These are phyloP conservation scores for Xylariaceae sp. DNA, from an alignment of 2,329 filamentous ascomycete genomes.

Conservation along the genomic window DNA sequence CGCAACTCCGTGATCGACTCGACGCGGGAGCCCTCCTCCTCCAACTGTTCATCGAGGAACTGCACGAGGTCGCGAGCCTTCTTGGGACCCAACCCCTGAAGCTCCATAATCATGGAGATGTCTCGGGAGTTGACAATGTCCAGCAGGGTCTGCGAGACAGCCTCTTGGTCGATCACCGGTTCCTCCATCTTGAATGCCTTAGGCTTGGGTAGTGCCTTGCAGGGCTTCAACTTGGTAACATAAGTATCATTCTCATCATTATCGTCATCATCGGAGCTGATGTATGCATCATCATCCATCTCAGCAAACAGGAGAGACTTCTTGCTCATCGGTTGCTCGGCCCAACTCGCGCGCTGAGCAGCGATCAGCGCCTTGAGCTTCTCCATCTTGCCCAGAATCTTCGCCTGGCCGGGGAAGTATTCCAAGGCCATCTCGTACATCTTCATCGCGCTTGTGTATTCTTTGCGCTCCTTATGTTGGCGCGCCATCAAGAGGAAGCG, in stretches of 20 bases:
- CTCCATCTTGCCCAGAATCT: conserved; percentile 66
- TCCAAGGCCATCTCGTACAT: conserved; percentile 83
- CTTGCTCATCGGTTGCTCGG: conserved; percentile 21
- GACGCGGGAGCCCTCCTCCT: conserved; percentile 40
- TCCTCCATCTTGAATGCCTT: conserved; percentile 14
- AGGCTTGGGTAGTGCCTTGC: conserved; percentile 21
- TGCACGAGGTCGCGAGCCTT: conserved; percentile 59
- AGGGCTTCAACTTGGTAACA: conserved; percentile 22
- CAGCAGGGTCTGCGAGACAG: conserved; percentile 52
- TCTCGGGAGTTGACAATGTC: conserved; percentile 71
- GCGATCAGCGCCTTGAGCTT: conserved; percentile 51
- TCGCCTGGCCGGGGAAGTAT: conserved; percentile 80
- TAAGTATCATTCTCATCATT: conserved; percentile 30
- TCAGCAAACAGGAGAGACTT: conserved; percentile 25
- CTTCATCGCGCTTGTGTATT: conserved; percentile 69
- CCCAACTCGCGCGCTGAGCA: conserved; percentile 24
- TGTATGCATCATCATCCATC: conserved; percentile 28
- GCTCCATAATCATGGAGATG: conserved; percentile 55
- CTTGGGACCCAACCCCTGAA: conserved; percentile 68
- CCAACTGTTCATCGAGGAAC: conserved; percentile 43
- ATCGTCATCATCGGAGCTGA: conserved; percentile 33
- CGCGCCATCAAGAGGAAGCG: conserved; percentile 86
- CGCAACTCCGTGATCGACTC: conserved; percentile 47
- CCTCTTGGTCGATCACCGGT: conserved; percentile 26
- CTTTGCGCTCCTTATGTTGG: conserved; percentile 79